A percentile compares a stretch with the other conserved stretches of the same genome.
These are phyloP conservation scores for Glutinoglossum americanum DNA, from an alignment of 495 filamentous ascomycete genomes.

Conservation along the genomic window DNA sequence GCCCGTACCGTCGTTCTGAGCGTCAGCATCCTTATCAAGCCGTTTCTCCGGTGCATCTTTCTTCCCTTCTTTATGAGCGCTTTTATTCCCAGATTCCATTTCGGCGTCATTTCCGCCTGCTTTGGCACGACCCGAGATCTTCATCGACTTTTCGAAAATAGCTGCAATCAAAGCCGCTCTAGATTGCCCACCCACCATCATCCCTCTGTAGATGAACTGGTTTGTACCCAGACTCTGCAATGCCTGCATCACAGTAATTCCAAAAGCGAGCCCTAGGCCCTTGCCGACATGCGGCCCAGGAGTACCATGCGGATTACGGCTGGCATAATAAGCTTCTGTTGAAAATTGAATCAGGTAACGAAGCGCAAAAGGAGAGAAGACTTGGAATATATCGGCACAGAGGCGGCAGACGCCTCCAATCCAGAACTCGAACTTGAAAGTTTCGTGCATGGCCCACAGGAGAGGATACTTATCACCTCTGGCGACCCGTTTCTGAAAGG, in stretches of 20 bases:
- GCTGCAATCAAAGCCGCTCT: conserved; percentile 51
- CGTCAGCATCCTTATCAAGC: neutral
- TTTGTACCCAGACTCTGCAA: conserved; percentile 49
- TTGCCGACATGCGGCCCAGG: conserved; percentile 37
- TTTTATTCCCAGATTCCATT: conserved; percentile 10
- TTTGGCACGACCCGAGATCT: conserved; percentile 53
- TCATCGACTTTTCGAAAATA: conserved; percentile 69
- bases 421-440: conserved; percentile 69
- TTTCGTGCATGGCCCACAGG: conserved; percentile 64
- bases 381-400: conserved; percentile 43
- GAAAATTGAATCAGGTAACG: conserved; percentile 64
- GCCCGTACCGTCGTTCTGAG: conserved; percentile 1
- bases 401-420: conserved; percentile 60
- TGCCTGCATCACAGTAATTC: conserved; percentile 55
- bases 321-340: conserved; percentile 47
- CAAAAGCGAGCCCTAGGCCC: conserved; percentile 55
- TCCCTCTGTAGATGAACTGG: conserved; percentile 65
- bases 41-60: neutral
- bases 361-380: conserved; percentile 41
- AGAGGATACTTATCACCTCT: conserved; percentile 55
- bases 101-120: conserved; percentile 36
- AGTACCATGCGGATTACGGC: conserved; percentile 17
- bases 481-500: conserved; percentile 42
- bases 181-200: conserved; percentile 58
- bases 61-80: neutral